A percentile compares a stretch with the other conserved stretches of the same genome.
Evolutionary conservation across 139 green algal species (phyloP).

Genomic region (Chlorella sorokiniana): DNA sequence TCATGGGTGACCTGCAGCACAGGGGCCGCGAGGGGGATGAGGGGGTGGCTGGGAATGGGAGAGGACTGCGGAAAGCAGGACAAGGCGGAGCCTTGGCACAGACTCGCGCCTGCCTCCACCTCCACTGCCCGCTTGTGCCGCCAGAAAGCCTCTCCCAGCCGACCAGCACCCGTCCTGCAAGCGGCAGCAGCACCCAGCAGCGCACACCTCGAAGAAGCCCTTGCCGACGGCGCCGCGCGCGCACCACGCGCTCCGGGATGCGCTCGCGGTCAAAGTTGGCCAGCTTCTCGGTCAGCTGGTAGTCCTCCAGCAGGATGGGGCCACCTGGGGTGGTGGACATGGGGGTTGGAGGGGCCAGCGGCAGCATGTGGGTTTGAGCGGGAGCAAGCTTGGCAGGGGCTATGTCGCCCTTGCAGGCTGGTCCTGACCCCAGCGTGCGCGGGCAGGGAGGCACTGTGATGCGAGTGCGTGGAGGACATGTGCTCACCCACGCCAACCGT

Average conservation of each 20-base stretch:
- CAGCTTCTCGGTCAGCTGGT: constrained; percentile 95
- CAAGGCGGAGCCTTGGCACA: not conserved
- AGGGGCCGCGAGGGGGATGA: not conserved
- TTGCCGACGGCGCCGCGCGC: constrained; percentile 92
- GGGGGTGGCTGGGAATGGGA: not conserved
- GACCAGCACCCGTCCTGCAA: not conserved
- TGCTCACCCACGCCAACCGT: constrained; percentile 74
- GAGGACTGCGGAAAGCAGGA: not conserved
- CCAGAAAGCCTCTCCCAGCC: not conserved
- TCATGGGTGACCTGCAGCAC: constrained; percentile 90
- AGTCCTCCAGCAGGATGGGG: constrained; percentile 85
- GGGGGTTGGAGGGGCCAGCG: not conserved
- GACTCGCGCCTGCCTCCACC: too few relatives aligned
- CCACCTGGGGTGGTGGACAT: constrained; percentile 34
- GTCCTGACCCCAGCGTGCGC: not conserved
- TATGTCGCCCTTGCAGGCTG: too few relatives aligned
- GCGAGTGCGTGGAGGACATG: not conserved
- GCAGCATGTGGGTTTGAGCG: not conserved
- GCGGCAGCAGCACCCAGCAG: too few relatives aligned
- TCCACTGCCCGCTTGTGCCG: too few relatives aligned
- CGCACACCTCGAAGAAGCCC: constrained; percentile 94
- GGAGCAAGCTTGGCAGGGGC: too few relatives aligned
- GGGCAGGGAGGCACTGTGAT: not conserved
- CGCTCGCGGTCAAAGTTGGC: constrained; percentile 94
- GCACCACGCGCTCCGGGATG: constrained; percentile 96